Base-by-base conservation (phyloP, 371 early-diverging fungal species). In the Mucor lusitanicus region DNA sequence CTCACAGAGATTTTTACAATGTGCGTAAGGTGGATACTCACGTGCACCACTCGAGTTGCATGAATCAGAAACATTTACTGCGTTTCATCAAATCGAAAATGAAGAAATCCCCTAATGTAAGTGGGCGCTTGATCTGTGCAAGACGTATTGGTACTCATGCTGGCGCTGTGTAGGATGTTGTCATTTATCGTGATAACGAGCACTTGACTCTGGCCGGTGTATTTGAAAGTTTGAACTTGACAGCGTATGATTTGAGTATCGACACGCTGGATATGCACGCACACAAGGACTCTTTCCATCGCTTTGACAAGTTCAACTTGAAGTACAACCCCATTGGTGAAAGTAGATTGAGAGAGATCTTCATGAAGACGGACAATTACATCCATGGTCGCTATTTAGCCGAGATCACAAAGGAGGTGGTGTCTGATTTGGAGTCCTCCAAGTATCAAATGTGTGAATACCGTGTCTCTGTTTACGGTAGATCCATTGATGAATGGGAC, bases 1-100 rank as follows among this genome's bases (percentile, higher is more conserved):
- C 98, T 3, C 98, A 97, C 72, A 86, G 98, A 68, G 99, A 99
- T 76, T 97, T 99, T 69, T 99, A 99, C 84, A 99, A 98, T 68
- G 98, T 99, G 25, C 92, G 99, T 62, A 99, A 99, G 75, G 99
- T 97, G 28, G 99, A 99, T 80, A 98, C 98, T 28, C 99, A 99
- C 87, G 93, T 99, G 44, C 99, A 99, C 68, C 93, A 97, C 73
- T 92, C 96, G 3, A 90, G 96, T 13, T 95, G 96, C 67, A 99
- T 99, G 98, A 99, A 99, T 80, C 96, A 97, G 75, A 99, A 99
- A 84, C 99, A 99, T 76, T 73, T 99, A 64, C 79, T 99, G 27
- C 94, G 98, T 32, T 99, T 98, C 70, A 99, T 99, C 78, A 99
- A 99, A 79, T 81, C 94, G 54, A 99, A 98, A 81, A 84, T 99